Base-by-base conservation (phyloP, 78 protist genomes). In the Chrysochromulina parva region DNA sequence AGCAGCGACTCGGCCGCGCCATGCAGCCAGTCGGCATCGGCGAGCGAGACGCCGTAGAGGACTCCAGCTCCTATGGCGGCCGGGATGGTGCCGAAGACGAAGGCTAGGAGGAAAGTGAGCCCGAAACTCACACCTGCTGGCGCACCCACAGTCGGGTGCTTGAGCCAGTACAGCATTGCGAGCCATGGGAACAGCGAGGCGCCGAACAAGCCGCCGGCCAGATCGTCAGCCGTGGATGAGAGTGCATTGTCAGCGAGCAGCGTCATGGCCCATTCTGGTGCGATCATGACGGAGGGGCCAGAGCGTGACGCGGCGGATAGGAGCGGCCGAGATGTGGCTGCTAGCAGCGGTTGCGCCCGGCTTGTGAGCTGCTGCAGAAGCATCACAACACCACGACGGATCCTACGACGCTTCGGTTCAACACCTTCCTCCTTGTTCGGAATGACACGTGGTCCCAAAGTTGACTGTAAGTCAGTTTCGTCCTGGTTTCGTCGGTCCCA, bases 1-100 rank as follows among this genome's bases (percentile, higher is more conserved):
- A 90, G 80, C 62, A 90, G 67, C 66, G 85, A 66, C 80, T 90
- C 92, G 3, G 92, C 92, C 19, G 55, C 17, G 11, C 93, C 93
- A 28, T 90, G 93, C 85, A 82, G 84, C 93, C 93, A 90, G 57
- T 90, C 93, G 1, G 71, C 89, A 28, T 90, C 93, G 4, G 93
- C 81, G 5, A 90, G 93, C 28, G 89, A 66, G 57, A 66, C 85
- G 22, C 71, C 89, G 82, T 71, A 90, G 22, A 52, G 50, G 65
- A 14, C 38, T 28, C 38, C 59, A 6, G 92, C 55, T 19, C 9
- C 17, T 62, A 90, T 50, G 65, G 80, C 88, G 1, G 93, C 74
- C 16, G 93, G 93, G 17, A 90, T 90, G 66, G 93, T 50, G 28
- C 74, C 93, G 55, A 90, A 28, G 58, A 90, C 93, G 84, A 90